Evolutionary conservation across 352 stramenopile species (phyloP), one percentile per base, ranked within the genome.

Genomic region (Pseudoperonospora humuli): DNA sequence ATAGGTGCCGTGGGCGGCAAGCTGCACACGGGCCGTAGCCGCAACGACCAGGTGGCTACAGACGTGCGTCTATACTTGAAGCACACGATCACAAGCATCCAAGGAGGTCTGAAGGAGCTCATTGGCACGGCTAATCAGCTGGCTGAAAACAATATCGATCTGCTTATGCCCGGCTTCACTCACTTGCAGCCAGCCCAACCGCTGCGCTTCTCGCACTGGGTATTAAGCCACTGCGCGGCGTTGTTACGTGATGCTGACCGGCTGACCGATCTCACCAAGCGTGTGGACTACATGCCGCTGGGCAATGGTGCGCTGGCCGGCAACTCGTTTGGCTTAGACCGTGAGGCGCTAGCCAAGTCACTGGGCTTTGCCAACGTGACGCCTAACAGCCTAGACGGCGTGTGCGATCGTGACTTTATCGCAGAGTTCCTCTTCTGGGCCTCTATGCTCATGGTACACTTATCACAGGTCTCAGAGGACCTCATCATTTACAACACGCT

Each of bases 321-420:
- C 20, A 97, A 99, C 67, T 96, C 96, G 24, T 99, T 99, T 73
- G 88, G 92, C 1, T 74, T 98, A 23, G 95, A 99, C 70, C 87
- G 96, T 21, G 71, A 97, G 38, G 85, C 90, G 34, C 76, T 99
- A 20, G 86, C 87, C 5, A 62, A 86, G 41, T 85, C 97, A 50
- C 75, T 99, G 14, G 94, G 90, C 42, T 99, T 99, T 39, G 56
- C 45, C 48, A 79, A 95, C 26, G 68, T 96, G 33, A 97, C 93
- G 20, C 75, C 80, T 27, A 99, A 99, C 75, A 98, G 87, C 34
- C 71, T 99, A 25, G 96, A 99, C 64, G 90, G 93, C 13, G 95
- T 98, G 15, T 98, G 92, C 54, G 96, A 99, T 76, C 89, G 96
- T 42, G 96, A 99, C 71, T 99, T 99, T 80, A 86, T 98, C 39